Base-by-base conservation (phyloP, 139 green algal genomes). In the Chlamydomonas sphaeroides region DNA sequence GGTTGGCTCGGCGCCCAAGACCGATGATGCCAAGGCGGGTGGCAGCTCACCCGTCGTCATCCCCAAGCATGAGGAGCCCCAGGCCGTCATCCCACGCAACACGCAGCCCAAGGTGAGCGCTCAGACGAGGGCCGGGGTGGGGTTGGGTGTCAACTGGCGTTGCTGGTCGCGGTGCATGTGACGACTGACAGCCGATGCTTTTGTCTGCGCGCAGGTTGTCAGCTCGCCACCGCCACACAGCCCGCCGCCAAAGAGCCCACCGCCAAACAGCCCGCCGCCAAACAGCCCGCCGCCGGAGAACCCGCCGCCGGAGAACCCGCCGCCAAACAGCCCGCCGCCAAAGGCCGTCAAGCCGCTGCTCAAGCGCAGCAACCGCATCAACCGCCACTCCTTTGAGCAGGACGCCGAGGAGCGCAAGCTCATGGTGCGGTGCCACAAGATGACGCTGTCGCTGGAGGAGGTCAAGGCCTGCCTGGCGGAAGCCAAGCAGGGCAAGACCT, bases 401-500 rank as follows among this genome's bases (percentile, higher is more conserved):
- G 45, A 53, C 11, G 11, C 45, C 45, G 45, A 21, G 11, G 45
- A 53, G 45, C 11, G 45, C 45, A 61, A 61, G 51, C 81, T 81
- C n/a, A 63, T 86, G 63, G 62, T 82, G 26, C 71, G 81, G 49
- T 86, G 81, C 72, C 82, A 86, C 74, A 65, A 65, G 32, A 48
- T 86, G 28, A 36, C 49, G 32, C 71, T 86, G 59, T 25, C 51
- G 21, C 38, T 81, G 2, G 72, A 80, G 0, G 81, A 86, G 65
- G 72, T 82, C 35, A 84, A 72, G 62, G 75, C 69, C 35, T 82
- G 75, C 61, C 61, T 82, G 0, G 57, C 49, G 33, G 75, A 61
- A 3, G 75, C 61, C 61, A 63, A 72, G 62, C n/a, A 82, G 20
- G 62, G 75, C 8, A 26, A 48, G 6, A 8, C 18, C 26, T 72